Evolutionary conservation across 2,329 filamentous ascomycete species (phyloP), one percentile per base, ranked within the genome.

Genomic region (Colletotrichum sp.): DNA sequence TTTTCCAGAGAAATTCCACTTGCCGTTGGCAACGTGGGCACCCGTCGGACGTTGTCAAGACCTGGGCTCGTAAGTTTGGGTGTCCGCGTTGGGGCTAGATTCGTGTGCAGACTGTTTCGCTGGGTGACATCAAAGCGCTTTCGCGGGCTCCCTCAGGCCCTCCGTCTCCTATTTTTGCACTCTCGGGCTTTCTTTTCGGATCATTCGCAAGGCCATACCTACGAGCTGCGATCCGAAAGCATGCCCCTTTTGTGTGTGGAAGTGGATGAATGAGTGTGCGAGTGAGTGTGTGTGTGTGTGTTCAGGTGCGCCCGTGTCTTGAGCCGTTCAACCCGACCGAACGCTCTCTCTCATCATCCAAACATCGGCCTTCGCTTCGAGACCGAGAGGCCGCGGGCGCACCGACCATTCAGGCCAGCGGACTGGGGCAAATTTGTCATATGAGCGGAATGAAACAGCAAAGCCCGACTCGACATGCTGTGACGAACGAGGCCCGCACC

Each of bases 61-160:
- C 55, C 18, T 58, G 65, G 34, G 28, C 55, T 62, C 70, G 70
- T 62, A 32, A 69, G 65, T 69, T 52, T 38, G 55, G 30, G 16
- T 30, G 10, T 43, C 52, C 70, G 52, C 21, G 61, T 30, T 38
- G 56, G 43, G 60, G 48, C 56, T 72, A 56, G 62, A 52, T 32
- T 58, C 18, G 58, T 36, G 62, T 58, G 36, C 64, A 73, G 58
- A 56, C 38, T 73, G 73, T 73, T 75, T 73, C 64, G 73, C 70
- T 68, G 58, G 43, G 70, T 68, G 26, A 60, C 73, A 73, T 75
- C 73, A 68, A 73, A 75, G 73, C 73, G 70, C 43, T 52, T 52
- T 43, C 52, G 26, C 10, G 16, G 26, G 38, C 36, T 48, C 67
- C 58, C 36, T 60, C 55, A 43, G 18, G 67, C 61, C 34, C 26